These are phyloP conservation scores for Pezizomycotina sp. DNA, from an alignment of 2,329 filamentous ascomycete species.

Conservation along the genomic window DNA sequence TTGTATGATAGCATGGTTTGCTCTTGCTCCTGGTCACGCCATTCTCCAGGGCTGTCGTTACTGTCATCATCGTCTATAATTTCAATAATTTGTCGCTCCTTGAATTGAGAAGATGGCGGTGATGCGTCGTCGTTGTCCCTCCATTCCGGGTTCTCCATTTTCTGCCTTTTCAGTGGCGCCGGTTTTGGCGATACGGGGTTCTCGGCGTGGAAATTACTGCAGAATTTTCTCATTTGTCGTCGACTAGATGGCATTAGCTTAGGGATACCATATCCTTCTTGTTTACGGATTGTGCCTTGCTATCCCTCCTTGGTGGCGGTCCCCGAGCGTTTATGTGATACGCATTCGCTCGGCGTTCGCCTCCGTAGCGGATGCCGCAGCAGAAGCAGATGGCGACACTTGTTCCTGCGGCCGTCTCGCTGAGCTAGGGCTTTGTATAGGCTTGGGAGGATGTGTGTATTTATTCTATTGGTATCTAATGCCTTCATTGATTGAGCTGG, in stretches of 20 bases:
- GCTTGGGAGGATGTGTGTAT: constrained; percentile 1
- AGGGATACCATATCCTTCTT: too few species aligned
- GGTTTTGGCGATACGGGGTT: neutral
- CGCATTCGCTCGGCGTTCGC: too few species aligned
- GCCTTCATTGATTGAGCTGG: constrained; percentile 2
- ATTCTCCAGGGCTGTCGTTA: neutral
- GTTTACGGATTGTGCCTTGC: too few species aligned
- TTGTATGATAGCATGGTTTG: constrained; percentile 33
- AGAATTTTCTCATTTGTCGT: neutral
- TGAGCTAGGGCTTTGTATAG: constrained; percentile 5
- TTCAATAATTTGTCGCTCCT: neutral
- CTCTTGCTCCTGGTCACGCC: constrained; percentile 15
- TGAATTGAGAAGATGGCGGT: neutral
- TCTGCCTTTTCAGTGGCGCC: neutral
- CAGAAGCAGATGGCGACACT: neutral
- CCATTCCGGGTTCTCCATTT: neutral
- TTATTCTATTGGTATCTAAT: constrained; percentile 1
- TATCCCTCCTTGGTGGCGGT: too few species aligned
- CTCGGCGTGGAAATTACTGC: constrained; percentile 4
- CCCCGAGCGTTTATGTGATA: too few species aligned
- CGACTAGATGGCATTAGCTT: constrained; percentile 1
- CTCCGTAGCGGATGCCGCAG: neutral
- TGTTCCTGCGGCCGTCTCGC: constrained; percentile 9
- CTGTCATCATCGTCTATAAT: neutral
- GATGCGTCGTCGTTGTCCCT: neutral